Percentiles rank a stretch among this genome's conserved stretches.
Conservation (phyloP, 2,329 filamentous ascomycete species). For the Aspergillus luchuensis region DNA sequence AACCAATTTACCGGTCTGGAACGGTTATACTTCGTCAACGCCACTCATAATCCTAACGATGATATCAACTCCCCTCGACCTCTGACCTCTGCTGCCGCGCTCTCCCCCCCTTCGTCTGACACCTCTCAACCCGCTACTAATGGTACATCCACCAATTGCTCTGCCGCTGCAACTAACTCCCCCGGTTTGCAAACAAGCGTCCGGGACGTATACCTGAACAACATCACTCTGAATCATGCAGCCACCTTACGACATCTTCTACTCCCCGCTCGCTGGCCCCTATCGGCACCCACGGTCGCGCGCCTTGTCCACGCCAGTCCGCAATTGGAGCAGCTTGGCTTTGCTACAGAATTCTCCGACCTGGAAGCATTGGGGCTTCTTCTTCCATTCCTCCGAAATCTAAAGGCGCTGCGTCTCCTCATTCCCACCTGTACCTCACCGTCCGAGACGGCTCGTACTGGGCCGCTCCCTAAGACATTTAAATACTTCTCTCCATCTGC, state of each 20-base stretch:
- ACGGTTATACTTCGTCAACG: slow-evolving; percentile 55
- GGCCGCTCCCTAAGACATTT: background rate
- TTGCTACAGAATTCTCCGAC: slow-evolving; percentile 49
- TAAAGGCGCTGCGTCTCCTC: slow-evolving; percentile 45
- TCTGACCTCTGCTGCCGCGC: slow-evolving; percentile 20
- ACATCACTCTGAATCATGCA: slow-evolving; percentile 55
- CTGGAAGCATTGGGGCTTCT: slow-evolving; percentile 43
- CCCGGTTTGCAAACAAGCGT: slow-evolving; percentile 36
- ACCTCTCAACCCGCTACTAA: slow-evolving; percentile 16
- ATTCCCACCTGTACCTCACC: slow-evolving; percentile 33
- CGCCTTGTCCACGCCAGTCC: slow-evolving; percentile 58
- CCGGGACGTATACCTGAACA: slow-evolving; percentile 53
- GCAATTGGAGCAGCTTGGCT: slow-evolving; percentile 60
- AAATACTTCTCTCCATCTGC: background rate
- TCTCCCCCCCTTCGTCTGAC: slow-evolving; percentile 34
- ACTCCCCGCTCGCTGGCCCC: slow-evolving; percentile 57
- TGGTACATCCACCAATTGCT: slow-evolving; percentile 26
- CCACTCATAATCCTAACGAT: slow-evolving; percentile 32
- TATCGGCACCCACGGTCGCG: slow-evolving; percentile 52
- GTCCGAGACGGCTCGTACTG: slow-evolving; percentile 6
- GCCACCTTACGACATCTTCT: slow-evolving; percentile 58
- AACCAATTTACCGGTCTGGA: slow-evolving; percentile 49
- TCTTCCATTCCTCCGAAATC: slow-evolving; percentile 44
- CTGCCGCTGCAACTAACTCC: slow-evolving; percentile 27
- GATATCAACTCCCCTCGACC: slow-evolving; percentile 36